Evolutionary conservation across 306 rosid species (phyloP).

Genomic region (Sicyos edulis): DNA sequence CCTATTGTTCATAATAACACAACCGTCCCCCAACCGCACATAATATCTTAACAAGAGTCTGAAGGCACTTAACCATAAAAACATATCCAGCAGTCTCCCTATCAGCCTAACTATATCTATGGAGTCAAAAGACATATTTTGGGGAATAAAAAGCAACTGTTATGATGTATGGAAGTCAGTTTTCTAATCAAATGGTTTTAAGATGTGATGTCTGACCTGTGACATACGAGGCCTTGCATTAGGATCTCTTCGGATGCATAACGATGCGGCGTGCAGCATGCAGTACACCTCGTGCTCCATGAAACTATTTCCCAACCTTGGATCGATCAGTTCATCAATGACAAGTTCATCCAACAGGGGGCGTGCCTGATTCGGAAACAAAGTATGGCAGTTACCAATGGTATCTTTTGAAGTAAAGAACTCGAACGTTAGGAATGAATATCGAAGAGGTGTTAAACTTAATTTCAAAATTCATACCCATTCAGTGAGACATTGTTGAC

Average conservation of each 20-base stretch:
- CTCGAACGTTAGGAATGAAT: not conserved
- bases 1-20: no score
- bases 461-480: constrained; percentile 49
- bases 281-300: constrained; percentile 75
- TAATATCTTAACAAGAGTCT: not conserved
- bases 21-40: no score
- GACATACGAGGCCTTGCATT: constrained; percentile 92
- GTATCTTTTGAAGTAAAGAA: not conserved
- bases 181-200: not conserved
- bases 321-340: constrained; percentile 80
- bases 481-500: constrained; percentile 96
- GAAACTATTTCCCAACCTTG: constrained; percentile 59
- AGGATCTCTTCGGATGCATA: constrained; percentile 90
- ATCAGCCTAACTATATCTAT: no score
- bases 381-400: not conserved
- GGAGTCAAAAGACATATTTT: no score
- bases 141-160: not conserved
- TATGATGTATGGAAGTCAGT: not conserved
- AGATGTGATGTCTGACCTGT: constrained; percentile 47
- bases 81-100: not conserved
- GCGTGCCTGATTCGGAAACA: constrained; percentile 54
- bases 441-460: no score
- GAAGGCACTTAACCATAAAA: not conserved
- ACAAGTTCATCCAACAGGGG: constrained; percentile 78
- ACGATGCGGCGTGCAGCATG: constrained; percentile 87